Conservation (phyloP, 2,329 filamentous ascomycete species). For the Aphanoascus verrucosus region DNA sequence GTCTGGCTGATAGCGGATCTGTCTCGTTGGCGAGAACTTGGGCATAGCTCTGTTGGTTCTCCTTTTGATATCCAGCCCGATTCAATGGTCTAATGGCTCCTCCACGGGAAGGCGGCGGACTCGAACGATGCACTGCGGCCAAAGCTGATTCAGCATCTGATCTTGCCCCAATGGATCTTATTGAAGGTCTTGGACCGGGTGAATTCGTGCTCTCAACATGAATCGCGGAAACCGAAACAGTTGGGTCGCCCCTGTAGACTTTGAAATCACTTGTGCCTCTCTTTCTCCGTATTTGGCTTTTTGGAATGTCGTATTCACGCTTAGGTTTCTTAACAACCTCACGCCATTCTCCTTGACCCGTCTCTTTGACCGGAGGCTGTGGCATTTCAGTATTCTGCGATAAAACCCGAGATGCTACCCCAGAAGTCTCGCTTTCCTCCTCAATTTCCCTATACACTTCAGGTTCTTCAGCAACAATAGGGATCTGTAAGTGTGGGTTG, state of each 20-base stretch:
- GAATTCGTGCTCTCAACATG: slow-evolving; percentile 26
- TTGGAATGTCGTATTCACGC: neutral
- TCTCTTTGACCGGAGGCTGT: slow-evolving; percentile 18
- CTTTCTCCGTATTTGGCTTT: slow-evolving; percentile 7
- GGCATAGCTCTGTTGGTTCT: slow-evolving; percentile 28
- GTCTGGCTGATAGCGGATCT: neutral
- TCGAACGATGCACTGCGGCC: slow-evolving; percentile 30
- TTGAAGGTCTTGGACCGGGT: slow-evolving; percentile 16
- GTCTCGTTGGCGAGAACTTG: slow-evolving; percentile 18
- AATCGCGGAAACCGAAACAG: slow-evolving; percentile 20
- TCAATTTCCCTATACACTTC: slow-evolving; percentile 13
- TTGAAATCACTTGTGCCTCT: slow-evolving; percentile 18
- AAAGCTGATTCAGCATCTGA: slow-evolving; percentile 33
- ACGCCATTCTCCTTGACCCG: slow-evolving; percentile 18
- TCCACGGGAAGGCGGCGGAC: slow-evolving; percentile 23
- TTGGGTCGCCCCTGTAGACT: slow-evolving; percentile 20
- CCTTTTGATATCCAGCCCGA: slow-evolving; percentile 16
- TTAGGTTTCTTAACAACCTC: slow-evolving; percentile 9
- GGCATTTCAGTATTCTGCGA: slow-evolving; percentile 21
- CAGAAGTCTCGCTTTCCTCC: slow-evolving; percentile 13
- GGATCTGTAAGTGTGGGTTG: slow-evolving; percentile 1
- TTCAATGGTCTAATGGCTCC: slow-evolving; percentile 5
- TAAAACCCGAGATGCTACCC: slow-evolving; percentile 13
- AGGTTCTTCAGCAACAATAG: slow-evolving; percentile 11
- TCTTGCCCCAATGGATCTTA: slow-evolving; percentile 18